Base-by-base conservation (phyloP, 1,284 basidiomycete genomes). In the Apiotrichum veenhuisii region DNA sequence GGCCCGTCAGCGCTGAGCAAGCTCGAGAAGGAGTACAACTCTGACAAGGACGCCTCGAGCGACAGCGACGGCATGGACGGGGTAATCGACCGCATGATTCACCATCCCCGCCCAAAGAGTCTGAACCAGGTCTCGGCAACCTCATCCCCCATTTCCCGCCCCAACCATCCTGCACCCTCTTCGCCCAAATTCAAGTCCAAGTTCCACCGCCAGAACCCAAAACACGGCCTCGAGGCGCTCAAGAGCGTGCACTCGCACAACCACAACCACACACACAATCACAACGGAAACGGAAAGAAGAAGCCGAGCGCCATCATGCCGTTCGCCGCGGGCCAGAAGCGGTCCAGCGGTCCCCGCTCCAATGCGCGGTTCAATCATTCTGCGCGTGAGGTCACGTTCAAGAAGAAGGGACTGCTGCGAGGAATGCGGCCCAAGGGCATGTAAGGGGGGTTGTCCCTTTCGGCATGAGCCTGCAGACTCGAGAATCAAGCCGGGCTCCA, bases 281-380 rank as follows among this genome's bases (percentile, higher is more conserved):
- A 53, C 23, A 23, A 45, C n/a, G 41, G 42, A 3, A 34, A 33
- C 22, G 46, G 55, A 30, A 45, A 43, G 26, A 54, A 51, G 47
- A 50, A 43, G 23, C 41, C 38, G 54, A 30, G 46, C 59, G 23
- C 55, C 56, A 18, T 41, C 5, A 62, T 59, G 56, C 61, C 61
- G 22, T 62, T 55, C 37, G 48, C 48, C 5, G 51, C 58, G 18
- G 61, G 58, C 18, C 37, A 42, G 45, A 43, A 43, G 42, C 42
- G 42, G 11, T 4, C 9, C 23, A 25, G 26, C 37, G 15, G 37
- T 15, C 37, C 40, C 18, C 37, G 22, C 30, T 47, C 45, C n/a
- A 40, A 50, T 37, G 26, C 18, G 36, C 48, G 48, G 10, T 42
- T 17, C 38, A 41, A 50, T 38, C 3, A 27, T 9, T n/a, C 25